Evolutionary conservation across 2,329 filamentous ascomycete genomes (phyloP).

Genomic region (Trichophyton rubrum): DNA sequence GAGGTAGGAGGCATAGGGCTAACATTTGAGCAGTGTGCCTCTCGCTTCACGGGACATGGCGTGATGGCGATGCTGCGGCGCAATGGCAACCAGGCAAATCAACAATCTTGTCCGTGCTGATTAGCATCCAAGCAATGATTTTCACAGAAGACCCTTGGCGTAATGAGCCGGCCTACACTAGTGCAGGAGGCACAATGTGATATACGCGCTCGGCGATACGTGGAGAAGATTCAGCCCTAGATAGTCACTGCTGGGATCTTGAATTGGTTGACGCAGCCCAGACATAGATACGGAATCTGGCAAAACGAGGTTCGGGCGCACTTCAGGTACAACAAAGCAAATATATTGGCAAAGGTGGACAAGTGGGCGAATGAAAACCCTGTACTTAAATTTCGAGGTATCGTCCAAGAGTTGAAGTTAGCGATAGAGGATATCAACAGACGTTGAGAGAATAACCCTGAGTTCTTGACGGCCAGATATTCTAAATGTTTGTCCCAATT

Average conservation of each 20-base stretch:
- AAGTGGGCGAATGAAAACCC: conserved; percentile 38
- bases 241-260: conserved; percentile 13
- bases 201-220: conserved; percentile 20
- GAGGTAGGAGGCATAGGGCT: conserved; percentile 3
- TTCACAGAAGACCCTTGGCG: conserved; percentile 42
- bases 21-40: conserved; percentile 33
- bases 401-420: background rate
- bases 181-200: conserved; percentile 6
- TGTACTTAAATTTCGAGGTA: background rate
- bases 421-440: background rate
- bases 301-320: conserved; percentile 12
- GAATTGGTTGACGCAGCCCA: conserved; percentile 11
- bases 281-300: conserved; percentile 15
- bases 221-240: conserved; percentile 12
- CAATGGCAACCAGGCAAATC: conserved; percentile 37
- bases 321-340: conserved; percentile 12
- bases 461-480: background rate
- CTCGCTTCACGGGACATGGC: conserved; percentile 40
- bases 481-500: too few species aligned
- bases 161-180: conserved; percentile 41
- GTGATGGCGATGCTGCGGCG: conserved; percentile 27
- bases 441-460: background rate
- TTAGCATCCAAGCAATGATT: conserved; percentile 49
- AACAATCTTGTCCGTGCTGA: conserved; percentile 40
- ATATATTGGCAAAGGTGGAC: conserved; percentile 18